phyloP scores from a whole-genome alignment of 2,329 filamentous ascomycete species.

The Talaromyces sp. region DNA sequence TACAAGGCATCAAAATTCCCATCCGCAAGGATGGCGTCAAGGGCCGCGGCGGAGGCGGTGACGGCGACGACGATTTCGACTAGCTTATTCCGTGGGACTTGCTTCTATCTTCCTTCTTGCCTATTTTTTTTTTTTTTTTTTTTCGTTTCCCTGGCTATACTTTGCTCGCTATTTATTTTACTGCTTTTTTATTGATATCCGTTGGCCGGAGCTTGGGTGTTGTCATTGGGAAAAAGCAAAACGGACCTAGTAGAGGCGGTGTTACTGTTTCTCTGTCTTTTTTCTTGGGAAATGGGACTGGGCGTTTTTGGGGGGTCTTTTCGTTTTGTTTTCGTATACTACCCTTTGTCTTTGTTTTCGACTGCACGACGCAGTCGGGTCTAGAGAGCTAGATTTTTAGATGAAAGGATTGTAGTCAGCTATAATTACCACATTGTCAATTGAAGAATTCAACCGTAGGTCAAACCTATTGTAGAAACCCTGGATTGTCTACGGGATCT shows the following conservation, averaged over 20 bases:
- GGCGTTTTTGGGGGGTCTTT: not conserved
- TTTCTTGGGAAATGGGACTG: not conserved
- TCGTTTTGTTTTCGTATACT: not conserved
- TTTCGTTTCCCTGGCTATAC: not conserved
- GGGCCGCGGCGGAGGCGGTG: slow-evolving; percentile 22
- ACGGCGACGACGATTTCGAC: slow-evolving; percentile 17
- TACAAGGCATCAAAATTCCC: slow-evolving; percentile 93
- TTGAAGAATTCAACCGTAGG: too few relatives aligned
- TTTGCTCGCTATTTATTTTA: slow-evolving; percentile 1
- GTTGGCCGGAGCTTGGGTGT: slow-evolving; percentile 8
- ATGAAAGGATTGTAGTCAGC: too few relatives aligned
- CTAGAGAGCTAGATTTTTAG: not conserved
- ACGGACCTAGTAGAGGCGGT: slow-evolving; percentile 5
- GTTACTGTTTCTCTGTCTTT: not conserved
- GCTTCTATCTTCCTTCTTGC: not conserved
- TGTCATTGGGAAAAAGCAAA: not conserved
- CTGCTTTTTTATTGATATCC: slow-evolving; percentile 6
- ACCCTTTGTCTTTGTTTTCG: not conserved
- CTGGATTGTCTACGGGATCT: not conserved
- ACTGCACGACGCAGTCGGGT: not conserved
- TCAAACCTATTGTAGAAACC: too few relatives aligned
- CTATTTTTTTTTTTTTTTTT: not conserved
- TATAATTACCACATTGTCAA: too few relatives aligned
- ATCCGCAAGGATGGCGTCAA: slow-evolving; percentile 79
- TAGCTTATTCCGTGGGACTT: not conserved